Percentiles rank a stretch among this genome's conserved stretches.
Evolutionary conservation across 129 eudicot genomes (phyloP).

Genomic region (Apium graveolens): DNA sequence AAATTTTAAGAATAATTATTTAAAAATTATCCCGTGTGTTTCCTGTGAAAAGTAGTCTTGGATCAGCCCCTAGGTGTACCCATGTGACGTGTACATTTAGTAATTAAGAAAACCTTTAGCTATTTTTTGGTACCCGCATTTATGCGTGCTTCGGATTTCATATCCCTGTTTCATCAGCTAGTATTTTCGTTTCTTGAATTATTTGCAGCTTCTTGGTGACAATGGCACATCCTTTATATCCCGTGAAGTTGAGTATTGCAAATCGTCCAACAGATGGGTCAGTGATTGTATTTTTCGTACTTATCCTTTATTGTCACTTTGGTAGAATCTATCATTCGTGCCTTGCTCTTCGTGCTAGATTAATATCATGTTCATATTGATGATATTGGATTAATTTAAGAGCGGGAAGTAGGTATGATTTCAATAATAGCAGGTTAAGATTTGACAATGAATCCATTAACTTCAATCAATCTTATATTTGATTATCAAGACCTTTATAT

Average conservation of each 20-base stretch:
- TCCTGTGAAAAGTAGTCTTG: not conserved
- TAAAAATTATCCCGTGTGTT: too few species aligned
- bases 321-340: not conserved
- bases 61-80: not conserved
- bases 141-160: not conserved
- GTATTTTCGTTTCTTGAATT: slow-evolving; percentile 8
- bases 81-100: not conserved
- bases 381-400: not conserved
- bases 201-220: slow-evolving; percentile 75
- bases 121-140: not conserved
- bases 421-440: not conserved
- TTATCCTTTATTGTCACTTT: not conserved
- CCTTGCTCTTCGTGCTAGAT: not conserved
- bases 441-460: not conserved
- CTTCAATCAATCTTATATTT: not conserved
- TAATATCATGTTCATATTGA: not conserved
- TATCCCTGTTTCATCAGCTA: not conserved
- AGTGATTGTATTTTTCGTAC: slow-evolving; percentile 15
- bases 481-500: slow-evolving; percentile 1
- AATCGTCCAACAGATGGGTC: slow-evolving; percentile 84
- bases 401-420: not conserved
- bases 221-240: slow-evolving; percentile 58
- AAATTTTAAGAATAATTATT: not conserved
- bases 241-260: slow-evolving; percentile 68
- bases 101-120: not conserved